Evolutionary conservation across 2,329 filamentous ascomycete species (phyloP).

Genomic region (Nigrograna mackinnonii): DNA sequence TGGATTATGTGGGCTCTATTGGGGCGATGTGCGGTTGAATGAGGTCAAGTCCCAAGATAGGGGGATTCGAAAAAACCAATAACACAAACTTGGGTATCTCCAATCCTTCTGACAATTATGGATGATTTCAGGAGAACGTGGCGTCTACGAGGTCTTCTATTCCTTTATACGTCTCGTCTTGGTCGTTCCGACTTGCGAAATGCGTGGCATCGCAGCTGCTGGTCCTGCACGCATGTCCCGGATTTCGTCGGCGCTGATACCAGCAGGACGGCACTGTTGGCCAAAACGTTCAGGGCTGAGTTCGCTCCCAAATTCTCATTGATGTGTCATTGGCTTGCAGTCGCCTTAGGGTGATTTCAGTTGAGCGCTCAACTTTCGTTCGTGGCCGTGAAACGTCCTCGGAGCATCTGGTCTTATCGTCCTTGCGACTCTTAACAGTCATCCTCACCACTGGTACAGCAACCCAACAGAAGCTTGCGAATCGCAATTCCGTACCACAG

Average conservation of each 20-base stretch:
- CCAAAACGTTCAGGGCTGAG: too few species aligned
- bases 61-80: too few species aligned
- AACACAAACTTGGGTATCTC: too few species aligned
- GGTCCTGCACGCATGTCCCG: conserved; percentile 10
- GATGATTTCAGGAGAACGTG: neutral
- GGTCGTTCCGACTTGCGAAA: conserved; percentile 5
- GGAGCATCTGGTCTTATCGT: conserved; percentile 15
- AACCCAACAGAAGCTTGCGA: too few species aligned
- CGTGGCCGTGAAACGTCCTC: conserved; percentile 11
- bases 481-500: too few species aligned
- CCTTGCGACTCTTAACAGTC: conserved; percentile 10
- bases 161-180: conserved; percentile 13
- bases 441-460: conserved; percentile 9
- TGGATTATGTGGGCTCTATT: too few species aligned
- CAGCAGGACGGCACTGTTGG: conserved; percentile 11
- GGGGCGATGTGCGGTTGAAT: too few species aligned
- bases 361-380: conserved; percentile 2
- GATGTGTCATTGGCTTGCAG: conserved; percentile 11
- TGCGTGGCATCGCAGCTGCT: conserved; percentile 14
- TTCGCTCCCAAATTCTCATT: too few species aligned
- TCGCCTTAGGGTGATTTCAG: conserved; percentile 11
- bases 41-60: too few species aligned
- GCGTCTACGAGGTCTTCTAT: conserved; percentile 3
- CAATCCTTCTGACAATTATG: too few species aligned
- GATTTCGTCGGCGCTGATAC: conserved; percentile 18